Evolutionary conservation across 2,329 filamentous ascomycete genomes (phyloP), one percentile per base, ranked within the genome.

Genomic region (Hypomyces perniciosus): DNA sequence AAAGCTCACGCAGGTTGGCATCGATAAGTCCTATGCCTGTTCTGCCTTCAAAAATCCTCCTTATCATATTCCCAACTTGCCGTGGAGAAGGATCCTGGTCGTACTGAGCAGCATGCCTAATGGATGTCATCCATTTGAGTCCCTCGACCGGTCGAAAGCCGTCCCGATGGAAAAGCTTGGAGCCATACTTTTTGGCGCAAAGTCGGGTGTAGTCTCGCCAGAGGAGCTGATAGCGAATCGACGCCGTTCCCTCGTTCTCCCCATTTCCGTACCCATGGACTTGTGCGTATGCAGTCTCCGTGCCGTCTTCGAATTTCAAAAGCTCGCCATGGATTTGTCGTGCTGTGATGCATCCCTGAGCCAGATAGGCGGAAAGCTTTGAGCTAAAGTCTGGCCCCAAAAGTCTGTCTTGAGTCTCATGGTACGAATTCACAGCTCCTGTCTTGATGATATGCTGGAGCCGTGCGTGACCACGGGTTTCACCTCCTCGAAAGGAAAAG

Each of bases 181-280:
- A 62, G 1, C 80, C 78, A 55, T 87, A 90, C 59, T 91, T 91
- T 31, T 77, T 76, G 5, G 81, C 84, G 62, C 85, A 89, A 0
- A 92, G 76, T 1, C 85, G 77, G 84, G 92, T 90, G 61, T 91
- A 92, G 60, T 92, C 88, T 38, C 88, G 73, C 87, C 85, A 90
- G 0, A 92, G 66, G 0, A 93, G 72, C 61, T 92, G 86, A 50
- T 88, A 84, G 0, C 88, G 79, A 1, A 92, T 77, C 0, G 75
- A 79, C 33, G 78, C 78, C 0, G 85, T 90, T 0, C 88, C 86
- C 30, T 81, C 79, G 46, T 85, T 90, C 63, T 90, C 84, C 0
- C 87, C 87, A 45, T 82, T 66, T 0, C 81, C 85, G 51, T 83
- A 90, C 0, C 85, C 85, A 2, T 68, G 53, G 0, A 72, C 72